Conservation (phyloP, 331 rosid species). For the Pyracantha coccinea region DNA sequence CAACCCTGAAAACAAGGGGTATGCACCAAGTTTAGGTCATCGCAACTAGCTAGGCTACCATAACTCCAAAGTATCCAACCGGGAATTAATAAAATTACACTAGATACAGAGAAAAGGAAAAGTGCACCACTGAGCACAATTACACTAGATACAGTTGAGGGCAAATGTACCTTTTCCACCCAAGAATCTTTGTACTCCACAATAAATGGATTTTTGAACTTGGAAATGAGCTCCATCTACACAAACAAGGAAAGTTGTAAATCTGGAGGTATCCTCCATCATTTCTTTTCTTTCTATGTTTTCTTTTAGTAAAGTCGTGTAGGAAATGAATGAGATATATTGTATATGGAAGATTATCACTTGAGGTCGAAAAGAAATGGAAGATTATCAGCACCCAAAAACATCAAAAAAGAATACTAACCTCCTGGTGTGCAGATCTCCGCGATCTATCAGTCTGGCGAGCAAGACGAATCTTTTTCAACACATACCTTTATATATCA, state of each 20-base stretch:
- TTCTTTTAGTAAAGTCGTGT: not conserved
- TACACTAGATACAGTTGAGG: not conserved
- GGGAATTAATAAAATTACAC: not conserved
- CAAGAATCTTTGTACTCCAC: constrained; percentile 99
- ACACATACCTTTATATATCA: constrained; percentile 57
- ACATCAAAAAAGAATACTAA: constrained; percentile 22
- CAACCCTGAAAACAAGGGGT: constrained; percentile 67
- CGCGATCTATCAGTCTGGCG: constrained; percentile 98
- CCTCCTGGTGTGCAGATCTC: constrained; percentile 98
- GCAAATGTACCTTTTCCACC: constrained; percentile 87
- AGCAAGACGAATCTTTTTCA: constrained; percentile 96
- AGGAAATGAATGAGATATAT: not conserved
- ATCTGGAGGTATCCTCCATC: not conserved
- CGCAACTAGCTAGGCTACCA: constrained; percentile 1
- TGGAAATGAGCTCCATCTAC: constrained; percentile 96
- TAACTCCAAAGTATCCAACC: not conserved
- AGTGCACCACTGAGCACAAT: not conserved
- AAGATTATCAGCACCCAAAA: not conserved
- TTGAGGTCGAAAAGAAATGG: not conserved
- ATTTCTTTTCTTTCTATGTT: not conserved
- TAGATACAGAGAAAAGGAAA: not conserved
- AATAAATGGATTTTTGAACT: constrained; percentile 77
- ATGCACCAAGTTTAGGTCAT: constrained; percentile 12
- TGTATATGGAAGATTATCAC: not conserved
- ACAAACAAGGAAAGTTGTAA: constrained; percentile 13